Percentiles rank a stretch among this genome's conserved stretches.
These are phyloP conservation scores for Trichoderma pleuroti DNA, from an alignment of 2,329 filamentous ascomycete genomes.

Conservation along the genomic window DNA sequence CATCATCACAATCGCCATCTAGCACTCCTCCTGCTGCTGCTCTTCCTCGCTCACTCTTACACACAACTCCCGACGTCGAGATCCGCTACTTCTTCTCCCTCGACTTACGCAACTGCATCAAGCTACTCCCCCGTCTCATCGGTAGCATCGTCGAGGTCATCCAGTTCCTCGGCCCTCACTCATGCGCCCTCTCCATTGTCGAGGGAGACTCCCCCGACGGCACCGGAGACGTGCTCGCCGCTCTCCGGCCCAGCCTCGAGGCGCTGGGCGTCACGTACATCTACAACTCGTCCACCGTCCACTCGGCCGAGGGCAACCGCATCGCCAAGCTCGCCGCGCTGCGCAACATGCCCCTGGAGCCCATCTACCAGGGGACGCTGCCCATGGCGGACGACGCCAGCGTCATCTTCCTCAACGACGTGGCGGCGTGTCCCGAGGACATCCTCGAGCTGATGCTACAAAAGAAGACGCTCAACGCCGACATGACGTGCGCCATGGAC, in stretches of 20 bases:
- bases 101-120: conserved; percentile 43
- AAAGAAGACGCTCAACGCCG: conserved; percentile 42
- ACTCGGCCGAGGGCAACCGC: conserved; percentile 43
- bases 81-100: conserved; percentile 49
- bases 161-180: conserved; percentile 45
- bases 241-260: conserved; percentile 39
- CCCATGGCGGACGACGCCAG: conserved; percentile 37
- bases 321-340: conserved; percentile 48
- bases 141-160: conserved; percentile 49
- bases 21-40: neutral
- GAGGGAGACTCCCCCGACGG: conserved; percentile 52
- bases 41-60: neutral
- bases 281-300: conserved; percentile 40
- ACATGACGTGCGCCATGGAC: conserved; percentile 59
- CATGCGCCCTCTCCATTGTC: conserved; percentile 50
- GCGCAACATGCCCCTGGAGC: conserved; percentile 50
- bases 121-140: conserved; percentile 43
- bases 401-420: conserved; percentile 53
- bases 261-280: conserved; percentile 40
- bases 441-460: conserved; percentile 55
- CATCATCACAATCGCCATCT: neutral
- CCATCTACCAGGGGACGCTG: conserved; percentile 35
- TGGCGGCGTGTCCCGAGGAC: conserved; percentile 51
- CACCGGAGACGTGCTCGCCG: conserved; percentile 46
- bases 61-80: neutral